These are phyloP conservation scores for Hirschioporus abietinus DNA, from an alignment of 768 basidiomycete species.

Conservation along the genomic window DNA sequence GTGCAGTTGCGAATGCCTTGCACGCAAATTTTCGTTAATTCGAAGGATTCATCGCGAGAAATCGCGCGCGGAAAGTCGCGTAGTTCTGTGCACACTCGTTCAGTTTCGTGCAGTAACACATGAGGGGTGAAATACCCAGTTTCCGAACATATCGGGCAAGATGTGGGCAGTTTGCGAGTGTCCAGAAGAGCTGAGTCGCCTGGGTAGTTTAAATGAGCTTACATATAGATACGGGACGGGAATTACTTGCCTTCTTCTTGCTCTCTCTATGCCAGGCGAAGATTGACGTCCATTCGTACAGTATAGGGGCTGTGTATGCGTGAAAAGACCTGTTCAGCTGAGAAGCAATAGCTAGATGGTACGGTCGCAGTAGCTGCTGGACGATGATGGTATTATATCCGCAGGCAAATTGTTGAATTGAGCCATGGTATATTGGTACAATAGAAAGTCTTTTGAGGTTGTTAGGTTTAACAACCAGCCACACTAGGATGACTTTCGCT, in stretches of 20 bases:
- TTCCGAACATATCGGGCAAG: constrained; percentile 53
- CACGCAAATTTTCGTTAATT: constrained; percentile 35
- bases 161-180: constrained; percentile 46
- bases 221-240: background rate
- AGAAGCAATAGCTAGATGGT: constrained; percentile 45
- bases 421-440: constrained; percentile 25
- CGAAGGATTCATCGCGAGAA: constrained; percentile 23
- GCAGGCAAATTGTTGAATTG: constrained; percentile 55
- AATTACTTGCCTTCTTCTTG: constrained; percentile 47
- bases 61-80: constrained; percentile 65
- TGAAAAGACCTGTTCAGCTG: constrained; percentile 57
- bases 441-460: too few species aligned
- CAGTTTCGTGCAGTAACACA: background rate
- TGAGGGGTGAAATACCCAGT: constrained; percentile 38
- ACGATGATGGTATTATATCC: constrained; percentile 58
- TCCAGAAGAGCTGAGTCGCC: constrained; percentile 59
- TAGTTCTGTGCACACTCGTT: constrained; percentile 43
- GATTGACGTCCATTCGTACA: constrained; percentile 58
- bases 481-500: too few species aligned
- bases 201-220: constrained; percentile 23
- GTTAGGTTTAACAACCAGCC: too few species aligned
- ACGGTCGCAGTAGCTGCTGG: constrained; percentile 42
- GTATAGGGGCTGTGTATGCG: constrained; percentile 37
- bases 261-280: constrained; percentile 68
- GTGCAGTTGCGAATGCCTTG: constrained; percentile 54